Evolutionary conservation across 2,329 filamentous ascomycete species (phyloP), one percentile per base, ranked within the genome.

Genomic region (Penicillium janthinellum): DNA sequence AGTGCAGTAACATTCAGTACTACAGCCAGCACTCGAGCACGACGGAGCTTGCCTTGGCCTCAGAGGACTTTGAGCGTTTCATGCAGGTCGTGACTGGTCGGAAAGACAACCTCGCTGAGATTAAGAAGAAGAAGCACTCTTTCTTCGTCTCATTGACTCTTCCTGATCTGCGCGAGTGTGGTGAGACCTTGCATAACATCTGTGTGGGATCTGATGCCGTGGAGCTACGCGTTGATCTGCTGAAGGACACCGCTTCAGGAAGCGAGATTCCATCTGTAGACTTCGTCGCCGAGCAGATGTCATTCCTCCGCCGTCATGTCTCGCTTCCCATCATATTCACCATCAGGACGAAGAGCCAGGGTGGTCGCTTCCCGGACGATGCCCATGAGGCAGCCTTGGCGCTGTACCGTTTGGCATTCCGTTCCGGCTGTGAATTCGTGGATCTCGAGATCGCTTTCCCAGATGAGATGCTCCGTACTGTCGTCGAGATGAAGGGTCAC

Each of bases 1-100:
- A 94, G 74, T 98, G 95, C 82, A 97, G 93, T 80, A 99, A 96
- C 73, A 89, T 92, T 69, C 88, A 96, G 68, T 98, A 96, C 79
- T 90, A 94, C 79, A 96, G 91, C 74, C 91, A 92, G 53, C 87
- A 80, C 48, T 80, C 84, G 2, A 82, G 81, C 41, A 75, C 81
- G 22, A 76, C 77, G 14, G 80, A 80, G 38, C 75, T 86, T 54
- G 76, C 80, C 12, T 78, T 81, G 59, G 81, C 85, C 31, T 81
- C 88, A 39, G 79, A 86, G 50, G 90, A 94, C 70, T 95, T 96
- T 69, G 81, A 82, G 17, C 86, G 88, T 50, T 94, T 96, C 73
- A 76, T 94, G 51, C 82, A 83, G 41, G 82, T 89, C 37, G 86
- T 94, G 59, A 88, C 85, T 44, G 90, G 90, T 79, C 79, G 74